These are phyloP conservation scores for Cylindrotheca closterium DNA, from an alignment of 108 stramenopile species.

Conservation along the genomic window DNA sequence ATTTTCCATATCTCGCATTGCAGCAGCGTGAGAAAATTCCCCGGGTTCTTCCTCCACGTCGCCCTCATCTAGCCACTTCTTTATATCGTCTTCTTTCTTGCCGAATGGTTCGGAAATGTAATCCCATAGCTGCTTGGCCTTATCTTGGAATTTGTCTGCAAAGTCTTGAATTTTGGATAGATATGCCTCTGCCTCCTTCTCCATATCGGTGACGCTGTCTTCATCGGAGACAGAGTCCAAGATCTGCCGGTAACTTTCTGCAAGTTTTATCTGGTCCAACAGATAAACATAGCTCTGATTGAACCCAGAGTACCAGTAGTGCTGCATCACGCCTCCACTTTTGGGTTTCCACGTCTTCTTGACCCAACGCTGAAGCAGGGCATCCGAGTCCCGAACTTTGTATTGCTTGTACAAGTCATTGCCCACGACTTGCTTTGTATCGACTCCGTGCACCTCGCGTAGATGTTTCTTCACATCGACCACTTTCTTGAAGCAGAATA, in stretches of 20 bases:
- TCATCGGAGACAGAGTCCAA: constrained; percentile 7
- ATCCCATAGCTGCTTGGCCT: constrained; percentile 46
- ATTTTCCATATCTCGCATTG: constrained; percentile 12
- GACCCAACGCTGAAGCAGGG: constrained; percentile 69
- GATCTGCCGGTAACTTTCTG: constrained; percentile 8
- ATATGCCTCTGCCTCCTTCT: constrained; percentile 33
- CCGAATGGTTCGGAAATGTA: constrained; percentile 57
- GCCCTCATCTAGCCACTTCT: constrained; percentile 64
- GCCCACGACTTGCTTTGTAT: constrained; percentile 52
- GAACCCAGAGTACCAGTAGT: constrained; percentile 71
- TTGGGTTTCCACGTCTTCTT: constrained; percentile 27
- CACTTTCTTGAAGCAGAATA: constrained; percentile 62
- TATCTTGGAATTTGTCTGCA: constrained; percentile 48
- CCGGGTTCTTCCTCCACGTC: constrained; percentile 24
- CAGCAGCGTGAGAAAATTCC: constrained; percentile 12
- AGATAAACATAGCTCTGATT: constrained; percentile 66
- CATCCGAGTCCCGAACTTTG: constrained; percentile 59
- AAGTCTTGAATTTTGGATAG: constrained; percentile 38
- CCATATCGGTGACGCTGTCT: too few species aligned
- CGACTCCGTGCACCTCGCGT: constrained; percentile 51
- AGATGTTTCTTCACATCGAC: constrained; percentile 69
- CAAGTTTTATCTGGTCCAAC: constrained; percentile 37
- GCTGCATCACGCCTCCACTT: constrained; percentile 53
- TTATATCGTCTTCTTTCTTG: constrained; percentile 38
- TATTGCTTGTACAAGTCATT: constrained; percentile 68